Conservation (phyloP, 2,329 filamentous ascomycete species). For the Fusarium neocosmosporiellum region DNA sequence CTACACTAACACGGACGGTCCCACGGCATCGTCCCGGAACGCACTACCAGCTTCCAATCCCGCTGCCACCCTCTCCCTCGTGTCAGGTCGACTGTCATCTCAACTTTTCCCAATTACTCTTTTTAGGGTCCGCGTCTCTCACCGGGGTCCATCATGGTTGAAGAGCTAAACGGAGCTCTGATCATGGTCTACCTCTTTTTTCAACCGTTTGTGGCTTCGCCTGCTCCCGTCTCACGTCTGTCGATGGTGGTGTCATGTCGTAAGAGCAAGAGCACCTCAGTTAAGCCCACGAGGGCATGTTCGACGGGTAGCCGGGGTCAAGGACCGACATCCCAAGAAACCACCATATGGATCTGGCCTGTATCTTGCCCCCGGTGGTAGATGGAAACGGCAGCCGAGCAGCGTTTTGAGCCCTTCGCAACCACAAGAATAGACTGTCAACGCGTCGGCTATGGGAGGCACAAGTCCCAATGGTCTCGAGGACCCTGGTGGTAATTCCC, state of each 20-base stretch:
- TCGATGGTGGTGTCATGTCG: conserved; percentile 37
- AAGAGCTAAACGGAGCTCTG: conserved; percentile 16
- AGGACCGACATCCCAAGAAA: conserved; percentile 7
- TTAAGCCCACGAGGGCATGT: conserved; percentile 21
- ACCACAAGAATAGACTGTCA: conserved; percentile 17
- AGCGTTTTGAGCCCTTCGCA: conserved; percentile 36
- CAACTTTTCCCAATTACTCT: conserved; percentile 27
- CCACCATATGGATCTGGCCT: conserved; percentile 15
- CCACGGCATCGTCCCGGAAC: conserved; percentile 29
- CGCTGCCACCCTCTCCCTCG: conserved; percentile 22
- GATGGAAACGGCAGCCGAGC: conserved; percentile 26
- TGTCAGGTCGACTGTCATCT: conserved; percentile 34
- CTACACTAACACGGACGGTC: conserved; percentile 41
- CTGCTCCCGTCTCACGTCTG: conserved; percentile 31
- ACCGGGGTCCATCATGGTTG: conserved; percentile 9
- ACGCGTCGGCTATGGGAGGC: conserved; percentile 14
- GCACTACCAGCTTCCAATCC: conserved; percentile 33
- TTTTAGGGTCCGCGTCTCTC: conserved; percentile 9
- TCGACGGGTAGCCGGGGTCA: conserved; percentile 33
- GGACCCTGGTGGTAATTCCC: conserved; percentile 31
- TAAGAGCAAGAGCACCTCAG: conserved; percentile 23
- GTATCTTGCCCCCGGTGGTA: conserved; percentile 12
- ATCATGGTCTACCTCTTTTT: conserved; percentile 7
- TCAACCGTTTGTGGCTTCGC: conserved; percentile 26
- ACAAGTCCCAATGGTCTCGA: conserved; percentile 9